Evolutionary conservation across 1,284 basidiomycete genomes (phyloP).

Genomic region (Tilletia horrida): DNA sequence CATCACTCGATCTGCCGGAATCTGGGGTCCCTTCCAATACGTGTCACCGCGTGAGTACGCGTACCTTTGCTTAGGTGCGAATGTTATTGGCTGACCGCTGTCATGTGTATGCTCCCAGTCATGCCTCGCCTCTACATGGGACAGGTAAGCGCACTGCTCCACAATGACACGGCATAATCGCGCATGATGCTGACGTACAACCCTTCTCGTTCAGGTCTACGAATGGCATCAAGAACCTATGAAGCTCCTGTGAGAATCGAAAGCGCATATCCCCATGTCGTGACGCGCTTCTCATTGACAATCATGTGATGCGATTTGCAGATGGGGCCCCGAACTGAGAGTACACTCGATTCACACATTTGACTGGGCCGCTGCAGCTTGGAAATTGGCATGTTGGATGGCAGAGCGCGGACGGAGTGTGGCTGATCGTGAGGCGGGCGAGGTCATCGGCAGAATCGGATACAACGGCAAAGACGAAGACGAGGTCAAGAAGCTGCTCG

Average conservation of each 20-base stretch:
- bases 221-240: conserved; percentile 27
- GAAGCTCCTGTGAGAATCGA: conserved; percentile 25
- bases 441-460: conserved; percentile 30
- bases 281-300: no score
- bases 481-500: conserved; percentile 26
- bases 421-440: conserved; percentile 31
- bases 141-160: not conserved
- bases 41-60: conserved; percentile 20
- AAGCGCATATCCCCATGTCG: not conserved
- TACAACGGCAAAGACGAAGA: conserved; percentile 34
- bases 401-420: conserved; percentile 25
- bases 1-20: conserved; percentile 35
- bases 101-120: not conserved
- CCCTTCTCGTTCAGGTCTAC: conserved; percentile 23
- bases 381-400: conserved; percentile 31
- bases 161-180: not conserved
- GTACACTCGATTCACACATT: conserved; percentile 35
- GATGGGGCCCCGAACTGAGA: conserved; percentile 37
- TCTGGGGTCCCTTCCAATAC: conserved; percentile 35
- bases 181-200: not conserved
- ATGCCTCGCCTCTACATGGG: conserved; percentile 16
- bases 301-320: not conserved
- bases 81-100: not conserved
- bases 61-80: conserved; percentile 21
- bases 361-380: conserved; percentile 37